Evolutionary conservation across 495 filamentous ascomycete genomes (phyloP).

Genomic region (Penicillium paradoxum): DNA sequence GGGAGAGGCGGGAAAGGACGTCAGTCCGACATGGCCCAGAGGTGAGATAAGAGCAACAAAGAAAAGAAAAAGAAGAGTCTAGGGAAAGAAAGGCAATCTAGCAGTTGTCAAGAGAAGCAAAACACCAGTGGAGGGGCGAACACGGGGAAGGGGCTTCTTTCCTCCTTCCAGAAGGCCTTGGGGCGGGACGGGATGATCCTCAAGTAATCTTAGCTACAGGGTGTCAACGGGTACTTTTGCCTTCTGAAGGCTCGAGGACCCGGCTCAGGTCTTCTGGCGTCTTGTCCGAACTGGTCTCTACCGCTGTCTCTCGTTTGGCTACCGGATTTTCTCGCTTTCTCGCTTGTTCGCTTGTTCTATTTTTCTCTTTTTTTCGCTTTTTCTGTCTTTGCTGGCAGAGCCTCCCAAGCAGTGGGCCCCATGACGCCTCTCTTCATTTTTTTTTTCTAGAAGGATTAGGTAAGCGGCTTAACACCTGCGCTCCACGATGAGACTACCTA

Average conservation of each 20-base stretch:
- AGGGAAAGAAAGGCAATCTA: slow-evolving; percentile 4
- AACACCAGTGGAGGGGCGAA: slow-evolving; percentile 6
- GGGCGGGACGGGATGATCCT: slow-evolving; percentile 22
- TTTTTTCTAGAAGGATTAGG: slow-evolving; percentile 30
- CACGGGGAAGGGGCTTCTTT: slow-evolving; percentile 25
- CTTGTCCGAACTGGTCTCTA: too few relatives aligned
- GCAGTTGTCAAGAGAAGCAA: slow-evolving; percentile 8
- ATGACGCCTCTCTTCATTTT: slow-evolving; percentile 16
- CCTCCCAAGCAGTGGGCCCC: slow-evolving; percentile 19
- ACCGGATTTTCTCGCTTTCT: neutral
- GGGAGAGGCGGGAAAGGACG: slow-evolving; percentile 9
- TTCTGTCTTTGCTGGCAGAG: slow-evolving; percentile 10
- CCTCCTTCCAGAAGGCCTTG: slow-evolving; percentile 24
- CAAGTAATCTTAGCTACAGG: slow-evolving; percentile 2
- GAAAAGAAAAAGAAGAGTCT: neutral
- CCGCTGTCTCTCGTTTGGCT: too few relatives aligned
- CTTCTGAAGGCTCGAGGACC: too few relatives aligned
- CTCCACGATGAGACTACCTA: neutral
- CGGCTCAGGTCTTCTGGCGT: too few relatives aligned
- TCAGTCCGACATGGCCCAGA: slow-evolving; percentile 16
- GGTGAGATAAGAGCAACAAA: slow-evolving; percentile 8
- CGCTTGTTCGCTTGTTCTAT: too few relatives aligned
- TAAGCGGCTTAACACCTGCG: slow-evolving; percentile 12
- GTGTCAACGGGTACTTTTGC: neutral
- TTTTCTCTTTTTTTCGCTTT: neutral